Conservation (phyloP, 495 filamentous ascomycete species). For the Cercophora newfieldiana region DNA sequence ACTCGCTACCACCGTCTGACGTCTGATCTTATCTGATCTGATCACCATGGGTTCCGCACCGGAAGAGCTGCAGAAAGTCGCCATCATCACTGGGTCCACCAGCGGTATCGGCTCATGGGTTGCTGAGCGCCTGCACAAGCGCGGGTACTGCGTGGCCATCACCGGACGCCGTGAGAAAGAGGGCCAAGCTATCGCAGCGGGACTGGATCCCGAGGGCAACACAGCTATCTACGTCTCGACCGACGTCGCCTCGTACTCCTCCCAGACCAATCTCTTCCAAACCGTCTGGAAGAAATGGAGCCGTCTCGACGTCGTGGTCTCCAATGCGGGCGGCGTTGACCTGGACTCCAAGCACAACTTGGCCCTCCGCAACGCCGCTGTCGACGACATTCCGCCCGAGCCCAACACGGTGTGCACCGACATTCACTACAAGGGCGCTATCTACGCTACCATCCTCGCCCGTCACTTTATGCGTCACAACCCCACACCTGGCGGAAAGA, state of each 20-base stretch:
- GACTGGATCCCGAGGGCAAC: slow-evolving; percentile 9
- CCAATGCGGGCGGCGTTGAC: slow-evolving; percentile 45
- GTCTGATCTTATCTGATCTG: too few relatives aligned
- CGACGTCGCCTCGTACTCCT: slow-evolving; percentile 40
- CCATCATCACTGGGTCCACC: slow-evolving; percentile 10
- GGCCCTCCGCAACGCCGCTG: background rate
- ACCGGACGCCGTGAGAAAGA: slow-evolving; percentile 2
- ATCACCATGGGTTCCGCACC: background rate
- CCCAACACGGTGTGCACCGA: slow-evolving; percentile 40
- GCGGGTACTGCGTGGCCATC: slow-evolving; percentile 13
- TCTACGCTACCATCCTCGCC: slow-evolving; percentile 43
- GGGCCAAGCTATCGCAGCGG: background rate
- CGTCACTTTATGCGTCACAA: slow-evolving; percentile 48
- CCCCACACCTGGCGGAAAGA: slow-evolving; percentile 37
- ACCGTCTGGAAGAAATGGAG: slow-evolving; percentile 35
- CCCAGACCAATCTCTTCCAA: slow-evolving; percentile 38
- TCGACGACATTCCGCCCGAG: slow-evolving; percentile 35
- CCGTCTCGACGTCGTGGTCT: slow-evolving; percentile 40
- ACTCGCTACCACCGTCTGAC: background rate
- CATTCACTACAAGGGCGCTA: slow-evolving; percentile 40
- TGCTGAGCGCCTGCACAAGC: slow-evolving; percentile 5
- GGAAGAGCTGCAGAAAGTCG: background rate
- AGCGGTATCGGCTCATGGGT: slow-evolving; percentile 16
- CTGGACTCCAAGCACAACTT: slow-evolving; percentile 18
- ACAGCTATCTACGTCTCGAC: slow-evolving; percentile 34